phyloP scores from a whole-genome alignment of 352 stramenopile species.

The Phytopythium sindhum region DNA sequence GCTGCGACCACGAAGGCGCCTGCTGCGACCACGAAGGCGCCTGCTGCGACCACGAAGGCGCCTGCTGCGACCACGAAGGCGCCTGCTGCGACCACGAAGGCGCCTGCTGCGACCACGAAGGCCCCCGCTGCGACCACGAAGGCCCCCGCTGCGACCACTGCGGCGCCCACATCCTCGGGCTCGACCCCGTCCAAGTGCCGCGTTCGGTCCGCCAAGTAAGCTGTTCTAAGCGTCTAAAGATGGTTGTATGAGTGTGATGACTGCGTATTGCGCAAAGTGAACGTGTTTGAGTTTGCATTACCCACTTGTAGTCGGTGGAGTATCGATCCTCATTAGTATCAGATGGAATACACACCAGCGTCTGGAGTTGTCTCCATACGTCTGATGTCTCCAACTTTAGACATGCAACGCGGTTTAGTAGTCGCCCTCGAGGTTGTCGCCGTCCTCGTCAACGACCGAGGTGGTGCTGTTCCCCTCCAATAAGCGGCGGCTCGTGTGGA shows the following conservation, averaged over 20 bases:
- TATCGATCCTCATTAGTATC: too few species aligned
- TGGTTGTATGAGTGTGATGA: neutral
- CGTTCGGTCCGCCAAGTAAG: constrained; percentile 3
- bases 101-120: too few species aligned
- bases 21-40: neutral
- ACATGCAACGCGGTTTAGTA: too few species aligned
- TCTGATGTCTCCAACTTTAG: too few species aligned
- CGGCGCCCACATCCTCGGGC: neutral
- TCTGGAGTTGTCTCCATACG: too few species aligned
- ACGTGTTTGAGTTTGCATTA: neutral
- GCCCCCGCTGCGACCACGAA: neutral
- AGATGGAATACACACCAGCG: too few species aligned
- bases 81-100: neutral
- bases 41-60: neutral
- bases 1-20: neutral
- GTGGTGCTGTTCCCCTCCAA: constrained; percentile 16
- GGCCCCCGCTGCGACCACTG: neutral
- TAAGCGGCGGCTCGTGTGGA: constrained; percentile 11
- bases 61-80: neutral
- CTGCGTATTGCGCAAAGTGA: neutral
- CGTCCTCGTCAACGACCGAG: constrained; percentile 17
- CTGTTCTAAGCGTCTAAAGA: neutral
- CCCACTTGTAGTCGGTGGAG: too few species aligned
- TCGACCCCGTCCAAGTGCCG: constrained; percentile 7
- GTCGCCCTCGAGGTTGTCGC: neutral